Conservation (phyloP, 2,329 filamentous ascomycete genomes). For the Aspergillus aculeatus region DNA sequence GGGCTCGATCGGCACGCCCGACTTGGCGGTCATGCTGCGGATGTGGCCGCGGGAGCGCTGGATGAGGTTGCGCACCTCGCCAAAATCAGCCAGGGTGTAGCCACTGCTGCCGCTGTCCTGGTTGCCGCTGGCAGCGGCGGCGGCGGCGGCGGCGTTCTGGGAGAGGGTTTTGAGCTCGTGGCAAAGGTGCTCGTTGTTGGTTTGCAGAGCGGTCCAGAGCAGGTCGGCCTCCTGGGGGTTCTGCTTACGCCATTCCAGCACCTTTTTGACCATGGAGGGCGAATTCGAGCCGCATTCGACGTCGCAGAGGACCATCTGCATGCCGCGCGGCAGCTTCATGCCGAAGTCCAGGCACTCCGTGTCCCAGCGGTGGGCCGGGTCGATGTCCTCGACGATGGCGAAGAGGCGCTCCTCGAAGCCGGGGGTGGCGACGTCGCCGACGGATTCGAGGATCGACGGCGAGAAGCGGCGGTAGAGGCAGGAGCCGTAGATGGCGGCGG, state of each 20-base stretch:
- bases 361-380: slow-evolving; percentile 65
- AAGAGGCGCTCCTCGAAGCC: slow-evolving; percentile 68
- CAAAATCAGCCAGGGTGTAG: slow-evolving; percentile 24
- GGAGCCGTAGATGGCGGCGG: slow-evolving; percentile 86
- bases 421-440: slow-evolving; percentile 65
- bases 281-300: slow-evolving; percentile 93
- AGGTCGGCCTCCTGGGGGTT: slow-evolving; percentile 63
- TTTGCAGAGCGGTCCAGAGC: slow-evolving; percentile 75
- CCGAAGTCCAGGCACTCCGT: slow-evolving; percentile 69
- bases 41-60: slow-evolving; percentile 60
- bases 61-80: slow-evolving; percentile 54
- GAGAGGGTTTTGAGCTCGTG: slow-evolving; percentile 58
- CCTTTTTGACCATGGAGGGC: slow-evolving; percentile 91
- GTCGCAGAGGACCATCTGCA: slow-evolving; percentile 88
- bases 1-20: slow-evolving; percentile 86
- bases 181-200: slow-evolving; percentile 69
- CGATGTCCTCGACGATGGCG: slow-evolving; percentile 62
- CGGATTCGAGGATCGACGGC: slow-evolving; percentile 64
- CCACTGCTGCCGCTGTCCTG: slow-evolving; percentile 40
- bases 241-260: slow-evolving; percentile 74
- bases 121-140: too few relatives aligned
- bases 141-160: slow-evolving; percentile 34
- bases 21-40: slow-evolving; percentile 70
- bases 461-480: slow-evolving; percentile 93
- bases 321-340: slow-evolving; percentile 68